Percentiles rank a stretch among this genome's conserved stretches.
Conservation (phyloP, 352 stramenopile species). For the Pythium brassicae region DNA sequence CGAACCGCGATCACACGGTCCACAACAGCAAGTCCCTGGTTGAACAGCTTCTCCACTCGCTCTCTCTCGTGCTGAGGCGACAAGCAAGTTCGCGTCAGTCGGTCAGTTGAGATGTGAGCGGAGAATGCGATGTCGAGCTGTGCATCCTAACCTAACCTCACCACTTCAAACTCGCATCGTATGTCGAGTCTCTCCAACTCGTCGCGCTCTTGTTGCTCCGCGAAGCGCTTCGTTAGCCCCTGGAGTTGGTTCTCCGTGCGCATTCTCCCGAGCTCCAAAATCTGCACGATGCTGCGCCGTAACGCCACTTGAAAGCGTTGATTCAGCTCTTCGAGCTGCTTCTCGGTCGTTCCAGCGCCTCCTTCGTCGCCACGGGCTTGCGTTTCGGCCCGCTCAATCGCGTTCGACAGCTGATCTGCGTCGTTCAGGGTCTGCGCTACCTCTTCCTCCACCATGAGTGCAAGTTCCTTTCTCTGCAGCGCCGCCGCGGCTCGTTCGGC, state of each 20-base stretch:
- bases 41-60: slow-evolving; percentile 5
- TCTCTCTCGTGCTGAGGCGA: slow-evolving; percentile 8
- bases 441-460: slow-evolving; percentile 7
- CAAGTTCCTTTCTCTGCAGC: neutral
- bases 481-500: neutral
- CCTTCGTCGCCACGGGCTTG: neutral
- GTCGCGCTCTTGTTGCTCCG: slow-evolving; percentile 1
- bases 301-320: neutral
- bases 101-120: neutral
- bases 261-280: slow-evolving; percentile 9
- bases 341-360: neutral
- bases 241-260: slow-evolving; percentile 7
- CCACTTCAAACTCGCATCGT: slow-evolving; percentile 16
- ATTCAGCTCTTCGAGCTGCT: neutral
- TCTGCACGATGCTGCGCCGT: slow-evolving; percentile 3
- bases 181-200: slow-evolving; percentile 9
- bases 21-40: slow-evolving; percentile 5
- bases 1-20: neutral
- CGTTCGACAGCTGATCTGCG: neutral
- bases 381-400: slow-evolving; percentile 6
- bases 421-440: slow-evolving; percentile 7
- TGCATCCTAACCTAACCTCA: neutral
- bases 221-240: neutral
- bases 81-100: neutral
- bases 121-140: neutral